Evolutionary conservation across 1,284 basidiomycete species (phyloP).

Genomic region (Stygiomarasmius scandens): DNA sequence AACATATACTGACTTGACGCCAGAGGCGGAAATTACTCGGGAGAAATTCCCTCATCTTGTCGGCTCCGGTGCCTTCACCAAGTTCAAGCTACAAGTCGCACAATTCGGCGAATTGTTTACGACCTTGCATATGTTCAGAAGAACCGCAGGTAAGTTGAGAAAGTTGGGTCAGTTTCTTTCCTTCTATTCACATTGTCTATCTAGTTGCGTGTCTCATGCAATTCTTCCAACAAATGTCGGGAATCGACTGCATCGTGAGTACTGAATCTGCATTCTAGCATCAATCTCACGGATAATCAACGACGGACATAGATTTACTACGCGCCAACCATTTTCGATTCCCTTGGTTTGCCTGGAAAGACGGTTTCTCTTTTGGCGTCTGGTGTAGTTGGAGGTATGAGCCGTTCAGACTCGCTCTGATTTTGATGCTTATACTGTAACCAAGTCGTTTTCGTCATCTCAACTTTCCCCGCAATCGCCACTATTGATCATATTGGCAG

Average conservation of each 20-base stretch:
- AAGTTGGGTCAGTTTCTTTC: not conserved
- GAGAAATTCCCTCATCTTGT: slow-evolving; percentile 24
- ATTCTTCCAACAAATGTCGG: slow-evolving; percentile 30
- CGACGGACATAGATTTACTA: slow-evolving; percentile 20
- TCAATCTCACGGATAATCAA: not conserved
- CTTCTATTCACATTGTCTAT: too few relatives aligned
- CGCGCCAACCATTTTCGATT: slow-evolving; percentile 25
- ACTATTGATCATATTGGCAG: slow-evolving; percentile 26
- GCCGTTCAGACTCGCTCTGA: not conserved
- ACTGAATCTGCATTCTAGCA: not conserved
- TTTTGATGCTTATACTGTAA: not conserved
- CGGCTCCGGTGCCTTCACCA: slow-evolving; percentile 16
- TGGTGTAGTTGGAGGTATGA: slow-evolving; percentile 25
- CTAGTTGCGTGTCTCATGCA: slow-evolving; percentile 25
- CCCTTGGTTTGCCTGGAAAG: slow-evolving; percentile 20
- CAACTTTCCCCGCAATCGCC: slow-evolving; percentile 25
- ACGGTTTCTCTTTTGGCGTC: slow-evolving; percentile 26
- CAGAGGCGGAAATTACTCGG: slow-evolving; percentile 26
- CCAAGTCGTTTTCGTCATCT: slow-evolving; percentile 26
- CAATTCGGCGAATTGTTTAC: slow-evolving; percentile 27
- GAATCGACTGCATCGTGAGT: slow-evolving; percentile 25
- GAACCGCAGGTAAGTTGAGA: slow-evolving; percentile 20
- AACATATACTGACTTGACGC: not conserved
- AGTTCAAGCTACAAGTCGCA: slow-evolving; percentile 24
- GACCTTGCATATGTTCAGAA: slow-evolving; percentile 25